Evolutionary conservation across 495 filamentous ascomycete species (phyloP).

Genomic region (Cryomyces minteri): DNA sequence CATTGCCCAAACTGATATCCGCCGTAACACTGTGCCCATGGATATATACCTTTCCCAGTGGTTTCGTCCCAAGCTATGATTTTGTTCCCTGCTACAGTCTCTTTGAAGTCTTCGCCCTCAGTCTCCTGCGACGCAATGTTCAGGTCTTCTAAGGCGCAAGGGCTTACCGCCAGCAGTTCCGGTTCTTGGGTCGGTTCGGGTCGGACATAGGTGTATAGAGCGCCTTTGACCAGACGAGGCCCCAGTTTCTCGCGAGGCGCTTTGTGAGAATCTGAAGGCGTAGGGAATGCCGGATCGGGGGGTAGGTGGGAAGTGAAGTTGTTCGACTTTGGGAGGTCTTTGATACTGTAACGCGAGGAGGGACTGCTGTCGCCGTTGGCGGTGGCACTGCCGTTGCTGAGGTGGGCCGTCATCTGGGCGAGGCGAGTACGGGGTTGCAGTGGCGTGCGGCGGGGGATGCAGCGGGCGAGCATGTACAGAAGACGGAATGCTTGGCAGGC

Average conservation of each 20-base stretch:
- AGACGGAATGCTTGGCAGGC: background rate
- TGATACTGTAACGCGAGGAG: slow-evolving; percentile 24
- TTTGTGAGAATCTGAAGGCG: slow-evolving; percentile 58
- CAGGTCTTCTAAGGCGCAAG: slow-evolving; percentile 58
- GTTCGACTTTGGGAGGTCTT: slow-evolving; percentile 70
- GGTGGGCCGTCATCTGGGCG: slow-evolving; percentile 34
- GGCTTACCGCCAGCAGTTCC: slow-evolving; percentile 64
- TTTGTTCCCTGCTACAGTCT: slow-evolving; percentile 62
- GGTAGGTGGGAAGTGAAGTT: slow-evolving; percentile 65
- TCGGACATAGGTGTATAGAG: slow-evolving; percentile 78
- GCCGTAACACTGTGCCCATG: slow-evolving; percentile 97
- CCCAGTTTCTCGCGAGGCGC: slow-evolving; percentile 58
- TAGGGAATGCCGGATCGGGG: slow-evolving; percentile 61
- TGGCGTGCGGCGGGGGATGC: slow-evolving; percentile 10
- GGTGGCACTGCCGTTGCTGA: slow-evolving; percentile 13
- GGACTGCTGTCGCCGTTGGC: slow-evolving; percentile 7
- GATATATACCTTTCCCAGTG: slow-evolving; percentile 52
- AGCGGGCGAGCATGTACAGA: slow-evolving; percentile 22
- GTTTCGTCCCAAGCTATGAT: slow-evolving; percentile 32
- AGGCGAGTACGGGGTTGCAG: slow-evolving; percentile 16
- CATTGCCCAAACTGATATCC: slow-evolving; percentile 61
- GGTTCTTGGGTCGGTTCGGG: slow-evolving; percentile 50
- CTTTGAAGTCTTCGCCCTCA: slow-evolving; percentile 53
- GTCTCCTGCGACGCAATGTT: slow-evolving; percentile 50
- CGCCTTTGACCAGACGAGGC: slow-evolving; percentile 68